phyloP scores from a whole-genome alignment of 306 rosid genomes.

The Quercus rubra region DNA sequence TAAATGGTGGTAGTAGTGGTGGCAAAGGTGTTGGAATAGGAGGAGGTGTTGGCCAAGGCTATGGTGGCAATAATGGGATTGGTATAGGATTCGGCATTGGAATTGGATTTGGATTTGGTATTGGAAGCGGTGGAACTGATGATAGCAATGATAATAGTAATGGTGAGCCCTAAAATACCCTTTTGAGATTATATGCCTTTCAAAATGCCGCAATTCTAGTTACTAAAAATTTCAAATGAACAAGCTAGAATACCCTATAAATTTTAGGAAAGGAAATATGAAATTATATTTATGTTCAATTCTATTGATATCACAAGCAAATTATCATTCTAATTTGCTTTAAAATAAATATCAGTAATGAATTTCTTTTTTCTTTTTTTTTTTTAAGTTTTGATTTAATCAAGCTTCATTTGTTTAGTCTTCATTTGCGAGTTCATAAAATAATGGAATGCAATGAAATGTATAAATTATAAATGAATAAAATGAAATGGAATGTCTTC shows the following conservation, averaged over 20 bases:
- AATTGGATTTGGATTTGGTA: constrained; percentile 50
- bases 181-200: background rate
- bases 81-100: constrained; percentile 59
- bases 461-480: too few species aligned
- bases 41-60: constrained; percentile 2
- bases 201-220: background rate
- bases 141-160: background rate
- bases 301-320: background rate
- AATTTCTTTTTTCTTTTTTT: background rate
- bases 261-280: background rate
- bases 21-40: background rate
- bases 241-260: background rate
- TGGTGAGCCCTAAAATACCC: constrained; percentile 18
- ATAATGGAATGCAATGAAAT: too few species aligned
- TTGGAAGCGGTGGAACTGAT: constrained; percentile 23
- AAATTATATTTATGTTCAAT: background rate
- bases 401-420: too few species aligned
- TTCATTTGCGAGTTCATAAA: too few species aligned
- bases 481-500: too few species aligned
- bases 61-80: constrained; percentile 19
- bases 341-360: background rate
- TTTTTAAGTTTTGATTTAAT: background rate
- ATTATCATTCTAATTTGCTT: background rate
- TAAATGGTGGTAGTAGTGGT: background rate
- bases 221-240: background rate